Base-by-base conservation (phyloP, 495 filamentous ascomycete genomes). In the Cercophora samala region DNA sequence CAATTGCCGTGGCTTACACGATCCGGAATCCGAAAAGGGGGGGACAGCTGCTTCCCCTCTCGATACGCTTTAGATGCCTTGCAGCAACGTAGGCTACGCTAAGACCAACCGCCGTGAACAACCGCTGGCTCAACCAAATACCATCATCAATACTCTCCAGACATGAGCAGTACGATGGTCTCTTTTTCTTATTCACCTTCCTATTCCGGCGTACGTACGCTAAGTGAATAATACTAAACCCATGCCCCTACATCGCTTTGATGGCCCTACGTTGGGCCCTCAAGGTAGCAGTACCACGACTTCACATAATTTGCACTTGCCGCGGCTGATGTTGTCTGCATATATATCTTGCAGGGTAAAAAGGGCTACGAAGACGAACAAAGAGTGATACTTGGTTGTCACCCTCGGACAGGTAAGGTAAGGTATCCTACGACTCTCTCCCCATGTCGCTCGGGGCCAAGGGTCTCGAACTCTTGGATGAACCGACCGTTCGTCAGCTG, bases 151-250 rank as follows among this genome's bases (percentile, higher is more conserved):
- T 25, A 15, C 32, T 25, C 21, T 6, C 26, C 37, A 19, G 26
- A 26, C 26, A 11, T 2, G 29, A 17, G 46, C 29, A 51, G 1
- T 63, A 52, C 1, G 32, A 19, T 61, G 4, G 55, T 25, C 42
- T 56, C 23, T 13, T 60, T n/a, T 54, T 63, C 25, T 59, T 58
- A 13, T 64, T 64, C 55, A 64, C 62, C 62, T 68, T 64, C 62
- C 62, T 61, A 22, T 68, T 68, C 42, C 11, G 59, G 4, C 62
- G 0, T 37, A 23, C n/a, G 56, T 58, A 68, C 23, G 22, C 46
- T 18, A 62, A 19, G 4, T 19, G 11, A 17, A 46, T 62, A 15
- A 25, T 46, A 37, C n/a, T 62, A 42, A 37, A 15, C 25, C 29
- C 17, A 24, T 21, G 37, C 5, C 24, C 24, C 8, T n/a, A 29